Percentiles rank a stretch among this genome's conserved stretches.
Evolutionary conservation across 2,329 filamentous ascomycete genomes (phyloP).

Genomic region (Torrubiella hemipterigena): DNA sequence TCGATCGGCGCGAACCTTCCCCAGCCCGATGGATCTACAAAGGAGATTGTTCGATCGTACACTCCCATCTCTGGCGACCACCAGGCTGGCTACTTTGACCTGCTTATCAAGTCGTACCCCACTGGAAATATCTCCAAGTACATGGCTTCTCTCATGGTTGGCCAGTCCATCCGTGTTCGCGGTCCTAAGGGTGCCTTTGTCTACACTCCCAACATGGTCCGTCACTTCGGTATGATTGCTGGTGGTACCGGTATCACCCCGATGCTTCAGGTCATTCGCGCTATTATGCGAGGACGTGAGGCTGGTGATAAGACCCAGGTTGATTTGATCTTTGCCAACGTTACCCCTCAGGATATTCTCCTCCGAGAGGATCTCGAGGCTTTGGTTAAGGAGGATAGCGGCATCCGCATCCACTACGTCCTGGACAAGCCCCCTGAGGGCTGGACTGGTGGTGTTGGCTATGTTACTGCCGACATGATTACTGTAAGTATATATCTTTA

Average conservation of each 20-base stretch:
- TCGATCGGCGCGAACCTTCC: constrained; percentile 72
- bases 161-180: constrained; percentile 78
- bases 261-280: constrained; percentile 93
- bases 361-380: constrained; percentile 84
- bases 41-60: constrained; percentile 84
- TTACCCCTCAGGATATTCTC: constrained; percentile 84
- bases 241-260: constrained; percentile 96
- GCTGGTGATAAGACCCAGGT: constrained; percentile 78
- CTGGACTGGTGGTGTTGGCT: constrained; percentile 89
- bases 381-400: constrained; percentile 62
- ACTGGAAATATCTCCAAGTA: constrained; percentile 95
- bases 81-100: constrained; percentile 83
- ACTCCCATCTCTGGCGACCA: constrained; percentile 86
- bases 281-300: constrained; percentile 70
- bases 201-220: constrained; percentile 93
- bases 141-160: constrained; percentile 71
- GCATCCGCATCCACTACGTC: constrained; percentile 86
- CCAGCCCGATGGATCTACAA: constrained; percentile 56
- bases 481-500: too few relatives aligned
- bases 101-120: constrained; percentile 95
- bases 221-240: constrained; percentile 94
- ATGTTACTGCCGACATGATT: constrained; percentile 93
- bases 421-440: constrained; percentile 88
- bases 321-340: constrained; percentile 94
- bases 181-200: constrained; percentile 97